These are phyloP conservation scores for Colletotrichum spinosum DNA, from an alignment of 2,329 filamentous ascomycete genomes.

Conservation along the genomic window DNA sequence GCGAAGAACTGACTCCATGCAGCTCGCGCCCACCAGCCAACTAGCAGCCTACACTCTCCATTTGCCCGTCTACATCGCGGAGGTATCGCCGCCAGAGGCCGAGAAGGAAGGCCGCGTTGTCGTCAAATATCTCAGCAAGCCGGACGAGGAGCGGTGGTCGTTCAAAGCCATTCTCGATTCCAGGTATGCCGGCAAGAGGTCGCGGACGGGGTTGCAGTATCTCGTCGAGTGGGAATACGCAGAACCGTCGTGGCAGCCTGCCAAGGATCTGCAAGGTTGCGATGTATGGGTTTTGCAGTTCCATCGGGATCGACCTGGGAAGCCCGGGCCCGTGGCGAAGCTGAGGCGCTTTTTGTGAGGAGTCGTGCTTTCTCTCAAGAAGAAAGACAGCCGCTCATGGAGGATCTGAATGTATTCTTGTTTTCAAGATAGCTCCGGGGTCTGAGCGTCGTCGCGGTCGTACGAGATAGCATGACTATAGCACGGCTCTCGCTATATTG, in stretches of 20 bases:
- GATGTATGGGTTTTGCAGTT: conserved; percentile 30
- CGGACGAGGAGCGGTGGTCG: conserved; percentile 29
- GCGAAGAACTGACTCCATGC: conserved; percentile 17
- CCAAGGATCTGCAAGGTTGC: conserved; percentile 27
- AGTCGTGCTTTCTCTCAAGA: too few species aligned
- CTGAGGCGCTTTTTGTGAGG: conserved; percentile 14
- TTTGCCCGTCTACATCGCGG: neutral
- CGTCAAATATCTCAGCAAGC: conserved; percentile 22
- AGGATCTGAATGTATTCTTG: too few species aligned
- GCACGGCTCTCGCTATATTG: too few species aligned
- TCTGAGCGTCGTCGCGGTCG: too few species aligned
- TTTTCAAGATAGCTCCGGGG: too few species aligned
- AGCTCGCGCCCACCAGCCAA: conserved; percentile 4
- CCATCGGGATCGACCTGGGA: conserved; percentile 8
- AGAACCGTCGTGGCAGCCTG: conserved; percentile 31
- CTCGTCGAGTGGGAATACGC: conserved; percentile 34
- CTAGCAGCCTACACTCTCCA: neutral
- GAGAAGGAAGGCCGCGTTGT: conserved; percentile 26
- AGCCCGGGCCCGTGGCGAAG: conserved; percentile 20
- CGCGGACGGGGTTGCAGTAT: conserved; percentile 23
- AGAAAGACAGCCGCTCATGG: too few species aligned
- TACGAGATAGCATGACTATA: too few species aligned
- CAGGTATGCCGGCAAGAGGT: conserved; percentile 18
- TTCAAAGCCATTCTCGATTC: conserved; percentile 30
- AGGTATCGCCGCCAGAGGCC: conserved; percentile 23